phyloP scores from a whole-genome alignment of 257 asterid species.

The Coffea canephora region DNA sequence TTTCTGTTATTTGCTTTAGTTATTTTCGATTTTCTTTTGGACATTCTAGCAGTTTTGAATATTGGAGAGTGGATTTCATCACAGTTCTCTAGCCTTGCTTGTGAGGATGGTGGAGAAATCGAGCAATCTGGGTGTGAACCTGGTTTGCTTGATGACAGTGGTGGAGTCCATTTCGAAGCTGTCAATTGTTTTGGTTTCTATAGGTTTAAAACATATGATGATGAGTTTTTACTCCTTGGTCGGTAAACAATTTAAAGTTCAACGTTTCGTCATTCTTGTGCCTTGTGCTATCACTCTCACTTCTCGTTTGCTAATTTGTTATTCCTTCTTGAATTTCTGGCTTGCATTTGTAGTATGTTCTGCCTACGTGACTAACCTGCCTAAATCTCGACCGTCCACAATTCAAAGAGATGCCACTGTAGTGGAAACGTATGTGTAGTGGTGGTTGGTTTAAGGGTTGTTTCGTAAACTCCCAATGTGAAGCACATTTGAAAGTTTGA shows the following conservation, averaged over 20 bases:
- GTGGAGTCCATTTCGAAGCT: background rate
- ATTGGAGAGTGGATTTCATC: background rate
- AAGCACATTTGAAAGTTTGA: too few species aligned
- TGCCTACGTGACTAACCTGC: too few species aligned
- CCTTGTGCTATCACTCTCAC: background rate
- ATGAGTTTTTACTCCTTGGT: background rate
- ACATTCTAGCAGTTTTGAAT: conserved; percentile 12
- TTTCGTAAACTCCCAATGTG: too few species aligned
- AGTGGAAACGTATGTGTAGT: too few species aligned
- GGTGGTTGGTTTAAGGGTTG: too few species aligned
- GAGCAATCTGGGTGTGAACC: conserved; percentile 8
- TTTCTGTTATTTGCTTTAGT: conserved; percentile 3
- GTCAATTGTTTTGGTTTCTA: background rate
- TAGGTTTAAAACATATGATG: conserved; percentile 7
- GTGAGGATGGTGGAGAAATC: conserved; percentile 19
- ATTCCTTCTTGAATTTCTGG: too few species aligned
- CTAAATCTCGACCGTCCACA: too few species aligned
- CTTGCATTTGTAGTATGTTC: too few species aligned
- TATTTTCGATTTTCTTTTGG: background rate
- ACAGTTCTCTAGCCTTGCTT: conserved; percentile 16
- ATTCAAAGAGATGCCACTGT: too few species aligned
- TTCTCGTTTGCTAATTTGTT: background rate
- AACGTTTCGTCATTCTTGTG: background rate
- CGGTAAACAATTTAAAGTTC: background rate
- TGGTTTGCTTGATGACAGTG: conserved; percentile 17